Percentiles rank a stretch among this genome's conserved stretches.
These are phyloP conservation scores for Fomitopsis palustris DNA, from an alignment of 1,284 basidiomycete species.

Conservation along the genomic window DNA sequence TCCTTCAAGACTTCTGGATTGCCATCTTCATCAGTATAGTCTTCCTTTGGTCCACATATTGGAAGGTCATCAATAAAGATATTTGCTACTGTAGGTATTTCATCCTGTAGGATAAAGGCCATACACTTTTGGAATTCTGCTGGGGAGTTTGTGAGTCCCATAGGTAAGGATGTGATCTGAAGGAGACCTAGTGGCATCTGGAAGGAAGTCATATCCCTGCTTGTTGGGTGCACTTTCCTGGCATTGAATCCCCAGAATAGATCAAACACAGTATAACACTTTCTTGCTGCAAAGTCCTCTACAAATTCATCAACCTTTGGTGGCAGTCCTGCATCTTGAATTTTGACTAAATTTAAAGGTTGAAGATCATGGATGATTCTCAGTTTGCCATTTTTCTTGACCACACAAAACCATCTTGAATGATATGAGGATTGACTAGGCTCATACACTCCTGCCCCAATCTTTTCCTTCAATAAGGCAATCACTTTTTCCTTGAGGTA, in stretches of 20 bases:
- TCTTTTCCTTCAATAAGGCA: slow-evolving; percentile 23
- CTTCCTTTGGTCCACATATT: slow-evolving; percentile 9
- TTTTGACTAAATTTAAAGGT: slow-evolving; percentile 17
- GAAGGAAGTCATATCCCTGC: neutral
- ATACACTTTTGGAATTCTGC: slow-evolving; percentile 32
- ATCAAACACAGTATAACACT: slow-evolving; percentile 16
- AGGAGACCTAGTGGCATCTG: slow-evolving; percentile 13
- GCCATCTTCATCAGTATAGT: neutral
- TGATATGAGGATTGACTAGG: slow-evolving; percentile 35
- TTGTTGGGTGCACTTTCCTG: too few relatives aligned
- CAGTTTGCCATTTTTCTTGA: slow-evolving; percentile 27
- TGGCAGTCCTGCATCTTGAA: slow-evolving; percentile 10
- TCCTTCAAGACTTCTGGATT: neutral
- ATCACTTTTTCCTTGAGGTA: slow-evolving; percentile 33
- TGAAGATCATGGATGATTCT: slow-evolving; percentile 28
- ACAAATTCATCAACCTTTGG: slow-evolving; percentile 26
- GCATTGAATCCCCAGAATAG: neutral
- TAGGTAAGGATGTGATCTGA: neutral
- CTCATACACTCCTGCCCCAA: slow-evolving; percentile 23
- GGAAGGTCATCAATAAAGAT: slow-evolving; percentile 2
- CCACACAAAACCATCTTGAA: slow-evolving; percentile 39
- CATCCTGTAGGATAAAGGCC: slow-evolving; percentile 28
- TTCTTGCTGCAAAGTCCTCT: slow-evolving; percentile 16
- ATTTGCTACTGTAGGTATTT: slow-evolving; percentile 21
- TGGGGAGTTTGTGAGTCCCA: slow-evolving; percentile 16